These are phyloP conservation scores for Ceratocystis alfenasii DNA, from an alignment of 2,329 filamentous ascomycete genomes.

Conservation along the genomic window DNA sequence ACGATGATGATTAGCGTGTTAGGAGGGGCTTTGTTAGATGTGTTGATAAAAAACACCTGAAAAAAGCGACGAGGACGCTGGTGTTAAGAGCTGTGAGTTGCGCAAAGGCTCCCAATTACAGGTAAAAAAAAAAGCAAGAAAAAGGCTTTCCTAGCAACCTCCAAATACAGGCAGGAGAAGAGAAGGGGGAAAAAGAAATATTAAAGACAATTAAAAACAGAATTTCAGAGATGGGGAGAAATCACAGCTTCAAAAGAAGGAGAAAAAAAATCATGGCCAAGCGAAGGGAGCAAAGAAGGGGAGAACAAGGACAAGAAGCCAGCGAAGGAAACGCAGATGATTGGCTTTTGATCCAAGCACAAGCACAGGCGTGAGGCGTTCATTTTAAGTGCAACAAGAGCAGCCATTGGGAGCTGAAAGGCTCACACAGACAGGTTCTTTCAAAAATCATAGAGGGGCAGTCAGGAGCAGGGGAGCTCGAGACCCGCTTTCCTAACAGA, in stretches of 20 bases:
- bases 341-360: constrained; percentile 16
- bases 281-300: constrained; percentile 3
- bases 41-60: constrained; percentile 7
- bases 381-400: constrained; percentile 4
- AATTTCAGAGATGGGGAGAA: constrained; percentile 5
- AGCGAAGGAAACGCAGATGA: constrained; percentile 12
- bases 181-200: constrained; percentile 20
- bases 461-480: neutral
- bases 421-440: too few relatives aligned
- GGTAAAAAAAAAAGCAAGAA: neutral
- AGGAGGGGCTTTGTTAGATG: constrained; percentile 18
- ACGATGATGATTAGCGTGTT: constrained; percentile 16
- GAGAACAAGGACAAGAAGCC: constrained; percentile 2
- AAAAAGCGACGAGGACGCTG: constrained; percentile 12
- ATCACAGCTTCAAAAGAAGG: neutral
- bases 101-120: neutral
- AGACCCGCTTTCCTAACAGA: neutral
- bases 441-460: too few relatives aligned
- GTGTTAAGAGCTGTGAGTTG: constrained; percentile 14
- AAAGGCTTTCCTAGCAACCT: neutral
- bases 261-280: constrained; percentile 11
- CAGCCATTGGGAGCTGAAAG: constrained; percentile 14
- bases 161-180: neutral
- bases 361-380: constrained; percentile 10
- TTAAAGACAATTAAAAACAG: constrained; percentile 20